Percentiles rank a stretch among this genome's conserved stretches.
Conservation (phyloP, 2,329 filamentous ascomycete genomes). For the Fusarium paranaense region DNA sequence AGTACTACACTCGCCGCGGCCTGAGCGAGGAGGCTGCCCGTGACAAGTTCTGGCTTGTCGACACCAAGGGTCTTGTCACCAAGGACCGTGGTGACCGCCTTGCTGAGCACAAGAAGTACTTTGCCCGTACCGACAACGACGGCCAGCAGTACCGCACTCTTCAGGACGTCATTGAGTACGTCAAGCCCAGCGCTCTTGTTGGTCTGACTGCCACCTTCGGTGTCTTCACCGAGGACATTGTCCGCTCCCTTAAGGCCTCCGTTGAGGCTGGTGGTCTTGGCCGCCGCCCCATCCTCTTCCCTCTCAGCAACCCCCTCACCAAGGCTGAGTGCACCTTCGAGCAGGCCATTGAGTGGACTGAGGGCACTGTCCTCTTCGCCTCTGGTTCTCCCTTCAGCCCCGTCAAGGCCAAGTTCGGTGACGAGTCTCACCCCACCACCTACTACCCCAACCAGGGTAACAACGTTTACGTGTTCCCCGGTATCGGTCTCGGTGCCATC, state of each 20-base stretch:
- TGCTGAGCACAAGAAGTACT: constrained; percentile 87
- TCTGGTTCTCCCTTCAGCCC: constrained; percentile 92
- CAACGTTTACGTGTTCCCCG: constrained; percentile 94
- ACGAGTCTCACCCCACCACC: constrained; percentile 67
- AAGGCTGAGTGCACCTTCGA: constrained; percentile 99
- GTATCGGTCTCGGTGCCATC: constrained; percentile 93
- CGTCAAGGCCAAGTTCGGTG: constrained; percentile 71
- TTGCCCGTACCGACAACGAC: constrained; percentile 73
- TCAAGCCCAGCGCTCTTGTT: constrained; percentile 94
- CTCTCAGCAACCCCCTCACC: constrained; percentile 93
- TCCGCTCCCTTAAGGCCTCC: constrained; percentile 75
- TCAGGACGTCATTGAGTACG: constrained; percentile 92
- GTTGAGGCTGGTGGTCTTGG: constrained; percentile 74
- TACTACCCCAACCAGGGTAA: constrained; percentile 88
- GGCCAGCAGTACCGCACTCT: constrained; percentile 81
- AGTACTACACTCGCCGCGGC: constrained; percentile 94
- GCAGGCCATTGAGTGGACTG: constrained; percentile 89
- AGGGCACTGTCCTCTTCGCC: constrained; percentile 92
- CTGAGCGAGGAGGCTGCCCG: constrained; percentile 88
- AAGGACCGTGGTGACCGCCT: constrained; percentile 92
- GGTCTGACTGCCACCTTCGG: constrained; percentile 95
- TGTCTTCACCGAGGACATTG: constrained; percentile 89
- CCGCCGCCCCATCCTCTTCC: constrained; percentile 91
- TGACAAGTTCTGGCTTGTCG: constrained; percentile 96
- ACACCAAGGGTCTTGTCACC: constrained; percentile 96